phyloP scores from a whole-genome alignment of 129 eudicot genomes.

The Flaveria robusta region DNA sequence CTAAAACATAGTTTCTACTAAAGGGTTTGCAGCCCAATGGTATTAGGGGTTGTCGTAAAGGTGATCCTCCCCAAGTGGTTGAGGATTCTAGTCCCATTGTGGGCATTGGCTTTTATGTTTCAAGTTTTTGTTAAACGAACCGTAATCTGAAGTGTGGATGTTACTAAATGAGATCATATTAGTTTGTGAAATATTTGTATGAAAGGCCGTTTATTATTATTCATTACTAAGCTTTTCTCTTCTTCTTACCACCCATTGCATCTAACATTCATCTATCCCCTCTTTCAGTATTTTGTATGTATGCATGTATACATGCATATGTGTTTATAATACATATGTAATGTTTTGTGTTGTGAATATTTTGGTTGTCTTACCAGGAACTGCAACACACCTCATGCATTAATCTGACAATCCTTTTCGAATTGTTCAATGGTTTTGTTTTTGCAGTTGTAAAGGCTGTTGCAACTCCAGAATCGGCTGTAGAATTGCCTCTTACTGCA shows the following conservation, averaged over 20 bases:
- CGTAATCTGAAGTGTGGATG: neutral
- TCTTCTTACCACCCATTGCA: neutral
- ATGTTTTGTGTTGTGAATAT: neutral
- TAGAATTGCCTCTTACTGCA: conserved; percentile 79
- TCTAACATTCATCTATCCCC: neutral
- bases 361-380: neutral
- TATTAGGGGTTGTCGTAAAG: no score
- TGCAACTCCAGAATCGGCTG: conserved; percentile 68
- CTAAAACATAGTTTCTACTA: neutral
- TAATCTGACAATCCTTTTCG: neutral
- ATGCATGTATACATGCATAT: neutral
- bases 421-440: neutral
- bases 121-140: no score
- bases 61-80: no score
- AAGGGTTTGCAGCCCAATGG: no score
- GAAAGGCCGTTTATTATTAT: no score
- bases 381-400: neutral
- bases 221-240: no score
- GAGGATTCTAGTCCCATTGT: no score
- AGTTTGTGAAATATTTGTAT: no score
- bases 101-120: neutral
- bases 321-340: neutral
- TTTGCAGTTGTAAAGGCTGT: conserved; percentile 71
- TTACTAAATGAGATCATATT: no score
- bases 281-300: neutral